Conservation (phyloP, 176 grass and related monocot species). For the Phragmites australis region DNA sequence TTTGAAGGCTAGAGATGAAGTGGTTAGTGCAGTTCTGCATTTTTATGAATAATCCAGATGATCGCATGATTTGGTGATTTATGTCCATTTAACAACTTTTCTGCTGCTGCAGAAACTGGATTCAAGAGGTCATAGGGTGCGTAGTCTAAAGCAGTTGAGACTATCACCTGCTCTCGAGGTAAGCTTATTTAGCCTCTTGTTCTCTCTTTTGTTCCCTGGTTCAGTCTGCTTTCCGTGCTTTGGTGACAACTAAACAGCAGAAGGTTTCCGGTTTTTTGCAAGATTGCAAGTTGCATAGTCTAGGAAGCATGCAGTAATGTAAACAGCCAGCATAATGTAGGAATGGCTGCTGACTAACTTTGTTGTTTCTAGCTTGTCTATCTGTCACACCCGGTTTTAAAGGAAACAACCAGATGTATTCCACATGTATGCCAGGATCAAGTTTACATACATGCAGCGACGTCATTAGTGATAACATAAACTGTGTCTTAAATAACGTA, state of each 20-base stretch:
- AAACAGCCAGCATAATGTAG: not conserved
- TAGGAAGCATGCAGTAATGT: slow-evolving; percentile 22
- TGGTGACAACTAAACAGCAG: slow-evolving; percentile 30
- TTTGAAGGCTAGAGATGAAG: slow-evolving; percentile 77
- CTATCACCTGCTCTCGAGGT: slow-evolving; percentile 83
- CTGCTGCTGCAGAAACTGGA: slow-evolving; percentile 70
- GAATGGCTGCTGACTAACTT: slow-evolving; percentile 12
- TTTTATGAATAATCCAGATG: slow-evolving; percentile 34
- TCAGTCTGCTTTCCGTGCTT: slow-evolving; percentile 15
- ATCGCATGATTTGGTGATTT: not conserved
- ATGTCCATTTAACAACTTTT: slow-evolving; percentile 14
- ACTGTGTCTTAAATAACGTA: too few relatives aligned
- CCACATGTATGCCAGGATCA: too few relatives aligned
- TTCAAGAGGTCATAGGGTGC: slow-evolving; percentile 84
- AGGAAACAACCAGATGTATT: too few relatives aligned
- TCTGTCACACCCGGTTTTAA: too few relatives aligned
- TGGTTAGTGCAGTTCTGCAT: slow-evolving; percentile 58
- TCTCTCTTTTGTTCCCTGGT: slow-evolving; percentile 13
- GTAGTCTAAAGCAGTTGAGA: slow-evolving; percentile 73
- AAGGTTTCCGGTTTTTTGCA: not conserved
- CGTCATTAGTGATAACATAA: too few relatives aligned
- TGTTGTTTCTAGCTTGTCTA: slow-evolving; percentile 84
- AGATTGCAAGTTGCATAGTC: slow-evolving; percentile 17
- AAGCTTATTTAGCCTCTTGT: slow-evolving; percentile 29
- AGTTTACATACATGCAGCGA: too few relatives aligned